These are phyloP conservation scores for Fusarium tupiense DNA, from an alignment of 2,329 filamentous ascomycete species.

Conservation along the genomic window DNA sequence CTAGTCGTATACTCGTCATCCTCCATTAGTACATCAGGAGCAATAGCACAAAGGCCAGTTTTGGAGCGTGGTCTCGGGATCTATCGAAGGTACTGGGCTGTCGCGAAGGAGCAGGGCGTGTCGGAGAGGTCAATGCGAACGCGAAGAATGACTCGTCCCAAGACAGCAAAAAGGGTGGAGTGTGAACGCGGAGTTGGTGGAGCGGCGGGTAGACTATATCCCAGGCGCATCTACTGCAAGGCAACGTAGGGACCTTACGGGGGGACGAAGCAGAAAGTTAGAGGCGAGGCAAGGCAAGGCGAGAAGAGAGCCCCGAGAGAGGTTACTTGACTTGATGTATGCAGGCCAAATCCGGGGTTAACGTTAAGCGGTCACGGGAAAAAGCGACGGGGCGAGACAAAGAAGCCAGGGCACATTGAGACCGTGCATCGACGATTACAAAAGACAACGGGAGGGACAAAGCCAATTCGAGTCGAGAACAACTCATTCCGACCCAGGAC, in stretches of 20 bases:
- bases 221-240: slow-evolving; percentile 32
- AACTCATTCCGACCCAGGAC: slow-evolving; percentile 30
- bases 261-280: slow-evolving; percentile 24
- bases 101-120: slow-evolving; percentile 24
- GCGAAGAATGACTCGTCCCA: slow-evolving; percentile 38
- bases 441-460: slow-evolving; percentile 34
- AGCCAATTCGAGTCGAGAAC: slow-evolving; percentile 38
- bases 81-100: slow-evolving; percentile 12
- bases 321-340: slow-evolving; percentile 19
- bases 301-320: slow-evolving; percentile 7
- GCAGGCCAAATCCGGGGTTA: slow-evolving; percentile 26
- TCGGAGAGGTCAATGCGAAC: slow-evolving; percentile 28
- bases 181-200: slow-evolving; percentile 40
- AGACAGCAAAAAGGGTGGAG: slow-evolving; percentile 41
- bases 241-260: slow-evolving; percentile 10
- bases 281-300: slow-evolving; percentile 14
- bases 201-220: slow-evolving; percentile 36
- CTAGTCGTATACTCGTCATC: slow-evolving; percentile 53
- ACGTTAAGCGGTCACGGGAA: slow-evolving; percentile 23
- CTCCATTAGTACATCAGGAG: slow-evolving; percentile 50
- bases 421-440: slow-evolving; percentile 36
- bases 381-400: slow-evolving; percentile 14
- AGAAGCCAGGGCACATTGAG: slow-evolving; percentile 25
- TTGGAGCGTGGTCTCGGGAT: slow-evolving; percentile 2
- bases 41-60: slow-evolving; percentile 18